phyloP scores from a whole-genome alignment of 805 yeast genomes.

The Candida maesae region DNA sequence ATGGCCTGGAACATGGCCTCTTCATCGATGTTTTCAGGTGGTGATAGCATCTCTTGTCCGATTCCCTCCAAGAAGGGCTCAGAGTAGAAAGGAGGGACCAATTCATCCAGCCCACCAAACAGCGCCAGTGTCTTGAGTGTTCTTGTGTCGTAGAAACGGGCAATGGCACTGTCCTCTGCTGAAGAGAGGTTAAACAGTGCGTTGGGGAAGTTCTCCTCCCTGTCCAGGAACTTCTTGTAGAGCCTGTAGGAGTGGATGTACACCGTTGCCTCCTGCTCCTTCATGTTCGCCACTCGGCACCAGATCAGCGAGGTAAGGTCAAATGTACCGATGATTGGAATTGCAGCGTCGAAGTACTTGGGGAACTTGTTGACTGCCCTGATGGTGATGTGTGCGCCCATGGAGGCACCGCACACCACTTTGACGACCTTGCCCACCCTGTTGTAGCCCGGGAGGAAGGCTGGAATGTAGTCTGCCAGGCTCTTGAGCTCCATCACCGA shows the following conservation, averaged over 20 bases:
- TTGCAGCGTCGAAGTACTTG: slow-evolving; percentile 13
- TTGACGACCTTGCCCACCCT: slow-evolving; percentile 2
- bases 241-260: slow-evolving; percentile 9
- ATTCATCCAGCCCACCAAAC: slow-evolving; percentile 19
- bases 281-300: slow-evolving; percentile 9
- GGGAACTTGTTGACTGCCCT: slow-evolving; percentile 16
- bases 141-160: slow-evolving; percentile 9
- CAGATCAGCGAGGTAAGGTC: slow-evolving; percentile 20
- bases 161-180: slow-evolving; percentile 15
- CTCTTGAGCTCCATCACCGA: slow-evolving; percentile 17
- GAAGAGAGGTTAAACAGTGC: slow-evolving; percentile 11
- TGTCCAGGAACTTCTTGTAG: background rate
- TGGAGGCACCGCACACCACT: slow-evolving; percentile 21
- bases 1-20: slow-evolving; percentile 13
- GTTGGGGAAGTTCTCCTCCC: slow-evolving; percentile 5
- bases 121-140: slow-evolving; percentile 17
- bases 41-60: background rate
- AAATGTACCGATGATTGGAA: slow-evolving; percentile 24
- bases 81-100: slow-evolving; percentile 15
- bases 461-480: slow-evolving; percentile 18
- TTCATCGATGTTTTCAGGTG: slow-evolving; percentile 3
- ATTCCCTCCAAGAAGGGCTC: slow-evolving; percentile 12
- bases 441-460: slow-evolving; percentile 9
- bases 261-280: slow-evolving; percentile 2
- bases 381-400: slow-evolving; percentile 25